Conservation (phyloP, 148 eudicot genomes). For the Chenopodium formosanum region DNA sequence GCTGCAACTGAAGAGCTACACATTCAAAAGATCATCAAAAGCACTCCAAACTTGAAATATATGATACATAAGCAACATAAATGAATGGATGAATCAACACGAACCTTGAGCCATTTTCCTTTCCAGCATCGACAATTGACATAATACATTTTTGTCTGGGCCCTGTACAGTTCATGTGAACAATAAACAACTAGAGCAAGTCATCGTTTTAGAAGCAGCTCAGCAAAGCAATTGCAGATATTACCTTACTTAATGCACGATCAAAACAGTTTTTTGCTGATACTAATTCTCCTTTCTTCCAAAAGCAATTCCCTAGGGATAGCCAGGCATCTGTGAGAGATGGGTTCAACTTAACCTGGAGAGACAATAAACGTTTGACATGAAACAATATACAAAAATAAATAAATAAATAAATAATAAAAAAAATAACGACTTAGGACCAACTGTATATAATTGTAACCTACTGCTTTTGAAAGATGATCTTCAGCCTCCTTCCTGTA, state of each 20-base stretch:
- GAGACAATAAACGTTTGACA: constrained; percentile 15
- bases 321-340: constrained; percentile 91
- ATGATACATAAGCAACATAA: background rate
- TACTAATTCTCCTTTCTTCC: constrained; percentile 86
- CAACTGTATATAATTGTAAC: constrained; percentile 21
- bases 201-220: constrained; percentile 5
- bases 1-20: no score
- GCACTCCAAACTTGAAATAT: no score
- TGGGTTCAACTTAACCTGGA: constrained; percentile 90
- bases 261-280: constrained; percentile 71
- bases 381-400: background rate
- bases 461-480: constrained; percentile 95
- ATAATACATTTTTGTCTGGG: constrained; percentile 74
- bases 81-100: constrained; percentile 17
- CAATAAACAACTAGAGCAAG: constrained; percentile 11
- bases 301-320: constrained; percentile 83
- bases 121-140: constrained; percentile 92
- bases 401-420: background rate
- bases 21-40: no score
- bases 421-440: background rate
- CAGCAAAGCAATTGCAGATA: constrained; percentile 3
- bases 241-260: constrained; percentile 80
- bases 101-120: constrained; percentile 92
- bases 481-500: constrained; percentile 93
- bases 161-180: constrained; percentile 46